Conservation (phyloP, 2,329 filamentous ascomycete species). For the Diaporthe sp. region DNA sequence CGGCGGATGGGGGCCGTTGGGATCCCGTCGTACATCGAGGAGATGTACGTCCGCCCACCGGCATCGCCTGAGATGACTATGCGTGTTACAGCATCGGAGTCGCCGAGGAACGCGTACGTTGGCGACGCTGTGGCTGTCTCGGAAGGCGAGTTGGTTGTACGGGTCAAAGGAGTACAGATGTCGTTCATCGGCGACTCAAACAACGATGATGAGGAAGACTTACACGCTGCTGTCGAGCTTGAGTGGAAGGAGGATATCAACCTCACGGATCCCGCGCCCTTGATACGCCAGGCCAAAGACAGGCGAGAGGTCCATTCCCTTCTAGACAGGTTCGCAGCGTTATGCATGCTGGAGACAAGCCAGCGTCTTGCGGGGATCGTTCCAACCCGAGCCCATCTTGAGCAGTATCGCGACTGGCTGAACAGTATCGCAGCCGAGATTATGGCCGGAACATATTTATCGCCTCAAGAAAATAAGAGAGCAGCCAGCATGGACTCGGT, state of each 20-base stretch:
- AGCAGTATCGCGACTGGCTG: not conserved
- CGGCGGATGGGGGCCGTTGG: slow-evolving; percentile 38
- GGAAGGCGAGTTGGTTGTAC: not conserved
- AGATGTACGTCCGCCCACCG: slow-evolving; percentile 39
- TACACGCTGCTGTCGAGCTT: slow-evolving; percentile 19
- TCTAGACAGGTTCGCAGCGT: not conserved
- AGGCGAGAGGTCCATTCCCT: not conserved
- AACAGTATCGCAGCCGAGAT: not conserved
- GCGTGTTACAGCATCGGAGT: not conserved
- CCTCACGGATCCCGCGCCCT: not conserved
- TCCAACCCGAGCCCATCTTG: not conserved
- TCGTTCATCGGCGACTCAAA: not conserved
- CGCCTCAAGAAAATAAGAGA: not conserved
- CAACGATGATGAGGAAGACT: not conserved
- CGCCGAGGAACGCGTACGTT: not conserved
- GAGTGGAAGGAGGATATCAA: slow-evolving; percentile 12
- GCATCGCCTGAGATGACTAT: not conserved
- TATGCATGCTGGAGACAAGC: not conserved
- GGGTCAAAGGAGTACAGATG: not conserved
- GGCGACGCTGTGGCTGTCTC: not conserved
- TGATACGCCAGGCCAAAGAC: not conserved
- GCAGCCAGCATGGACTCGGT: not conserved
- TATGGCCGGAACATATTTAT: not conserved
- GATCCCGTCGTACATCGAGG: slow-evolving; percentile 49
- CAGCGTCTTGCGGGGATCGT: not conserved